Evolutionary conservation across 2,329 filamentous ascomycete genomes (phyloP), one percentile per base, ranked within the genome.

Genomic region (Monilinia polystroma): DNA sequence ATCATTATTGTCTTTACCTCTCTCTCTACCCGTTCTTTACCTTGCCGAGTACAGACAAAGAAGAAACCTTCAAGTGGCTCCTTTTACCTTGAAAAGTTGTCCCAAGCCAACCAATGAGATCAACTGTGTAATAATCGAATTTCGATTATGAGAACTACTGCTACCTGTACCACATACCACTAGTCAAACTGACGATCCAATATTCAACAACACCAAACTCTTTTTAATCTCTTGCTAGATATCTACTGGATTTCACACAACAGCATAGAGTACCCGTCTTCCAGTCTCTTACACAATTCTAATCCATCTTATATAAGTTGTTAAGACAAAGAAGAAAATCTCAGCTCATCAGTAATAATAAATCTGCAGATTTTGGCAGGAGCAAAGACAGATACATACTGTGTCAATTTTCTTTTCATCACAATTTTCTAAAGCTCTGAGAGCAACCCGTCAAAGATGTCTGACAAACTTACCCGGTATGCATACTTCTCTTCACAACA

Each of bases 381-480:
- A 35, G 32, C 16, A 43, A 16, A 16, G 41, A 10, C 38, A 12
- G 38, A 16, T 35, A 12, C 18, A 43, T n/a, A 45, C 10, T 29
- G 6, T 29, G 32, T 49, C n/a, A 26, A 32, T 52, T 60, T 45
- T 41, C 38, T 57, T 60, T 45, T 45, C 12, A 16, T 47, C 45
- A 18, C 23, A n/a, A 60, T 14, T 35, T 45, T 35, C 23, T 1
- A 51, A 47, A 60, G 64, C 55, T 66, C 64, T 26, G 51, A 45
- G 64, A 60, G 64, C 55, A 49, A 35, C 23, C 56, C 23, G 47
- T n/a, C 49, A 35, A 75, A 67, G 77, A 97, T 97, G 93, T 85
- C 91, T 78, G 93, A 97, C 85, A 97, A 91, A 82, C 87, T 97
- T 76, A 98, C 94, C 75, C 91, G 93, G 93, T 97, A 88, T 75